Evolutionary conservation across 305 asterid genomes (phyloP).

Genomic region (Fraxinus platypoda): DNA sequence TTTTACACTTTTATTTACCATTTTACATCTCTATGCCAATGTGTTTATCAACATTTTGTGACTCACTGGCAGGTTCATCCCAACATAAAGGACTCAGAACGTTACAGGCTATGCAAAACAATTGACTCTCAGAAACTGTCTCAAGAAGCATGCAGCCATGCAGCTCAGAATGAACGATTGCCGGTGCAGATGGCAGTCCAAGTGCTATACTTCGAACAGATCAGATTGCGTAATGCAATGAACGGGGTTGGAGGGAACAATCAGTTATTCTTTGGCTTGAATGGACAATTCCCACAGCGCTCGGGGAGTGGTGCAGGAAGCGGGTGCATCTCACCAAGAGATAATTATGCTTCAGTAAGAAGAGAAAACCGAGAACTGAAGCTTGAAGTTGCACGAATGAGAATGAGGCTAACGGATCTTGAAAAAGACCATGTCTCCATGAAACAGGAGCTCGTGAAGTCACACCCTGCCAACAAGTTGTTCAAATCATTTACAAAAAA

Average conservation of each 20-base stretch:
- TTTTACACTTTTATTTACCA: neutral
- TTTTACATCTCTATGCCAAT: neutral
- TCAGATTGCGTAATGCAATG: constrained; percentile 86
- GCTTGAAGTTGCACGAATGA: constrained; percentile 93
- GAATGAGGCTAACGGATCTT: constrained; percentile 93
- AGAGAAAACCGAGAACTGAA: constrained; percentile 89
- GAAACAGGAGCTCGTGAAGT: constrained; percentile 77
- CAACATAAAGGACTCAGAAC: constrained; percentile 77
- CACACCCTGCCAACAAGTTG: constrained; percentile 68
- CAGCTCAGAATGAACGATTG: constrained; percentile 88
- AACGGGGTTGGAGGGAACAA: constrained; percentile 64
- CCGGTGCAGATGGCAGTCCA: constrained; percentile 97
- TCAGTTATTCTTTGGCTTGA: constrained; percentile 65
- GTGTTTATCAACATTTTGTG: constrained; percentile 10
- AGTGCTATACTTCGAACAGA: constrained; percentile 86
- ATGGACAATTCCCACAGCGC: constrained; percentile 60
- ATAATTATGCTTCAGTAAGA: constrained; percentile 90
- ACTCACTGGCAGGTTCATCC: constrained; percentile 68
- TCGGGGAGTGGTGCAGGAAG: constrained; percentile 89
- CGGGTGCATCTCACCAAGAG: constrained; percentile 92
- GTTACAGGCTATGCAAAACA: constrained; percentile 79
- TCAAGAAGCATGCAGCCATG: constrained; percentile 97
- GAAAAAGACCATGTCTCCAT: constrained; percentile 92
- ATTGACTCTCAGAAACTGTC: constrained; percentile 85
- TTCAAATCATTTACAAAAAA: constrained; percentile 76